Conservation (phyloP, 257 asterid genomes). For the Paraleonurus japonicus region DNA sequence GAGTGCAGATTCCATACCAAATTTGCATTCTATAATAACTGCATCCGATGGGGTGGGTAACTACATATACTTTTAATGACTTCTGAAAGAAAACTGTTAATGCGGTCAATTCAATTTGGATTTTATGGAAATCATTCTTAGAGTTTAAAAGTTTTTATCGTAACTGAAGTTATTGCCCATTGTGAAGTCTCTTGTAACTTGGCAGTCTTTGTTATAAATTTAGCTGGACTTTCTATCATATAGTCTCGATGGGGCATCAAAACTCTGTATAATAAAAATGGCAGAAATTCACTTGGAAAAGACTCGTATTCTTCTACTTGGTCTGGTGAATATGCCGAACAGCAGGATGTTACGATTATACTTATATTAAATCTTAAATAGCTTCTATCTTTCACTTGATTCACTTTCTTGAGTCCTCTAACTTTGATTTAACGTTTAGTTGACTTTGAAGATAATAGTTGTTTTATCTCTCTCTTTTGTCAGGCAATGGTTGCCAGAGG, state of each 20-base stretch:
- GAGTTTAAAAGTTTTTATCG: background rate
- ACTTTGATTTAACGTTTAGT: conserved; percentile 8
- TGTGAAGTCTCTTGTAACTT: background rate
- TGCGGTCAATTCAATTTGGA: background rate
- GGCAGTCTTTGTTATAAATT: background rate
- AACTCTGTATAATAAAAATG: background rate
- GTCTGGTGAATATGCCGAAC: conserved; percentile 19
- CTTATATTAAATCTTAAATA: background rate
- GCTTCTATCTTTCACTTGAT: conserved; percentile 1
- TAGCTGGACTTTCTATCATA: conserved; percentile 13
- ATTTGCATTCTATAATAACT: conserved; percentile 80
- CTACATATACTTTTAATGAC: conserved; percentile 13
- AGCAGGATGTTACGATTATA: background rate
- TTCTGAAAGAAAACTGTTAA: conserved; percentile 1
- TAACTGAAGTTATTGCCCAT: background rate
- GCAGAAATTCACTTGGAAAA: background rate
- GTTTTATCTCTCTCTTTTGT: conserved; percentile 19
- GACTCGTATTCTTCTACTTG: background rate
- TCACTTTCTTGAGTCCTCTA: background rate
- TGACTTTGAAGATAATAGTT: conserved; percentile 15
- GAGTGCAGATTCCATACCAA: conserved; percentile 96
- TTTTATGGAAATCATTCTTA: conserved; percentile 1
- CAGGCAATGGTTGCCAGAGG: conserved; percentile 99
- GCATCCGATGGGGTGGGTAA: conserved; percentile 99
- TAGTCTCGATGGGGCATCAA: background rate